Evolutionary conservation across 805 yeast genomes (phyloP), one percentile per base, ranked within the genome.

Genomic region (Saturnispora mendoncae): DNA sequence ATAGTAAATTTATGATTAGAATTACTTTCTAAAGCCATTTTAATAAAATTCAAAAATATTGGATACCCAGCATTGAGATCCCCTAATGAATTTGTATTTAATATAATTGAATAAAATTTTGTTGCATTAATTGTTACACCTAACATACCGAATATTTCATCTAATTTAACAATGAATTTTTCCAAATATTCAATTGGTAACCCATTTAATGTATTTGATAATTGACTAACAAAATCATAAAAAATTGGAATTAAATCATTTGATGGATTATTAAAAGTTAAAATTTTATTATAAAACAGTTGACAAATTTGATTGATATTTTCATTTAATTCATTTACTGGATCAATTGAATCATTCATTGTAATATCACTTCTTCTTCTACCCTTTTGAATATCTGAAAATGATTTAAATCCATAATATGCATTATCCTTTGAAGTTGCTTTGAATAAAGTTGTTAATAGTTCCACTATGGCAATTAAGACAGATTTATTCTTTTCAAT

Each of bases 401-500:
- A 21, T 4, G 52, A 33, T 52, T 53, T 36, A 53, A 59, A 34
- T 20, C 52, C 54, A 44, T 60, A 62, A 42, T 56, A 63, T 1
- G 58, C 53, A 7, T 66, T 65, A 7, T 55, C 55, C 24, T 44
- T 47, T 4, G 52, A 34, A 0, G 67, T 54, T 6, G 36, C 41
- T 34, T 57, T 56, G 36, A 76, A 62, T 5, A 77, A 56, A 1
- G 52, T 50, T 4, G 66, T 64, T 28, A 76, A 48, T 2, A 80
- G 58, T 14, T 60, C 61, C 27, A 80, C 54, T 1, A 73, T 62
- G 43, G 74, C 77, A 32, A 63, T 58, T 1, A 75, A 66, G 0
- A 79, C 86, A 17, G 67, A 57, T 6, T 67, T 70, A 45, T 73
- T 66, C 25, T 62, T 49, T 56, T 74, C 79, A 20, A 15, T 9